phyloP scores from a whole-genome alignment of 2,329 filamentous ascomycete genomes.

The Aspergillus flavus region DNA sequence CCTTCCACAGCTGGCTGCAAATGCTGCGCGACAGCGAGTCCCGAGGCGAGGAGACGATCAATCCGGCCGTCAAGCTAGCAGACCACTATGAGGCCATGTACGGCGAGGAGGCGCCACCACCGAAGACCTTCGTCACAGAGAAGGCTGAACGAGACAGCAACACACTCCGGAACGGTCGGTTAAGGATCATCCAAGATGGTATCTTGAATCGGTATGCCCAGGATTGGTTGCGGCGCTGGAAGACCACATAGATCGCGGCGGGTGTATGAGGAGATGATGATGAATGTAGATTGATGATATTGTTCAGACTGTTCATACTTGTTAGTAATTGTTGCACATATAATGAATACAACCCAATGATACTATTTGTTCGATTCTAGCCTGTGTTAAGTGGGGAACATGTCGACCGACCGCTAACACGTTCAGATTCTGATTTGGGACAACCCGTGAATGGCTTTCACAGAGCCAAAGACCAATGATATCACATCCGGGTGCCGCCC shows the following conservation, averaged over 20 bases:
- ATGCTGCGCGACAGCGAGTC: slow-evolving; percentile 33
- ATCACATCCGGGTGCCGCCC: neutral
- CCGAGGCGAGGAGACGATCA: slow-evolving; percentile 29
- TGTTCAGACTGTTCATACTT: neutral
- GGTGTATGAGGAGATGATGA: neutral
- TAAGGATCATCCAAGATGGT: slow-evolving; percentile 35
- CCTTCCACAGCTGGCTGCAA: slow-evolving; percentile 37
- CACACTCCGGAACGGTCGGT: slow-evolving; percentile 29
- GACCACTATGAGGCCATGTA: slow-evolving; percentile 35
- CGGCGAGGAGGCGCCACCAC: neutral
- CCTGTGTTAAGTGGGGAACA: no score
- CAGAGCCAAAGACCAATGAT: no score
- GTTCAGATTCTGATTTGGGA: no score
- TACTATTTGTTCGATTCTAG: neutral
- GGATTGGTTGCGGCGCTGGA: slow-evolving; percentile 35
- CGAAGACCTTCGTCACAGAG: slow-evolving; percentile 28
- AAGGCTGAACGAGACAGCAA: slow-evolving; percentile 33
- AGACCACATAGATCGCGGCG: neutral
- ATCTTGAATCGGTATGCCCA: slow-evolving; percentile 32
- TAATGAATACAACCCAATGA: neutral
- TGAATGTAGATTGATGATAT: neutral
- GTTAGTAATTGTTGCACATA: neutral
- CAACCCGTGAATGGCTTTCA: no score
- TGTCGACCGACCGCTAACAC: no score
- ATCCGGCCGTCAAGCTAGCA: slow-evolving; percentile 37